Conservation (phyloP, 108 stramenopile species). For the Fistulifera solaris region DNA sequence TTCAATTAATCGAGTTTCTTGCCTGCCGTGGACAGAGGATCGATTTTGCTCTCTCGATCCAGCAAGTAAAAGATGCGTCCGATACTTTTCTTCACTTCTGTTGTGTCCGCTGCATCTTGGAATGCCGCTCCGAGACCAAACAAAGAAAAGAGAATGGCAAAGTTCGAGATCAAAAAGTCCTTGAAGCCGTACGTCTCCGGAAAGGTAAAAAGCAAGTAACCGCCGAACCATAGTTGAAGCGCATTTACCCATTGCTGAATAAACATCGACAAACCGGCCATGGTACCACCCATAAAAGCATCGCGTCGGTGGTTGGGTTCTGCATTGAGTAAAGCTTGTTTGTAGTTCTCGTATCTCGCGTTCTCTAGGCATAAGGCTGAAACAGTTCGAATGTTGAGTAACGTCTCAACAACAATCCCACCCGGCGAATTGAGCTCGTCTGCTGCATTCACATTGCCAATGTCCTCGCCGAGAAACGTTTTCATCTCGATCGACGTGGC, state of each 20-base stretch:
- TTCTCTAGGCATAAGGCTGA: slow-evolving; percentile 43
- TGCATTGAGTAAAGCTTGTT: slow-evolving; percentile 18
- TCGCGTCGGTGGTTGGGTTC: slow-evolving; percentile 9
- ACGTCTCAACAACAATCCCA: slow-evolving; percentile 45
- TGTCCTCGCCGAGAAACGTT: slow-evolving; percentile 40
- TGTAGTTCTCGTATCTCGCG: slow-evolving; percentile 17
- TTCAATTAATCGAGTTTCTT: slow-evolving; percentile 23
- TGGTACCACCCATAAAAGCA: slow-evolving; percentile 2
- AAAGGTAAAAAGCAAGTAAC: slow-evolving; percentile 34
- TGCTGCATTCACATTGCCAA: slow-evolving; percentile 13
- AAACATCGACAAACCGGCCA: slow-evolving; percentile 7
- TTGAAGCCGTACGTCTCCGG: slow-evolving; percentile 24
- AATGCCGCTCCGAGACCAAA: slow-evolving; percentile 46
- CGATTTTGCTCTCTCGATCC: slow-evolving; percentile 35
- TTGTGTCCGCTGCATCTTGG: slow-evolving; percentile 32
- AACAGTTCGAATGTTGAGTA: slow-evolving; percentile 59
- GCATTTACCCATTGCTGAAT: slow-evolving; percentile 29
- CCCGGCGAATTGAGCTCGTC: slow-evolving; percentile 32
- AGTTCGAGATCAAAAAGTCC: slow-evolving; percentile 59
- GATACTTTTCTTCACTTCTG: slow-evolving; percentile 40
- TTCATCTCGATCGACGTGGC: slow-evolving; percentile 36
- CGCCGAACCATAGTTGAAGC: slow-evolving; percentile 55
- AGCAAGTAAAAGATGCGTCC: slow-evolving; percentile 47
- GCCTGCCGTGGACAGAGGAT: slow-evolving; percentile 39
- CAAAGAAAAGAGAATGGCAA: slow-evolving; percentile 46